Evolutionary conservation across 2,329 filamentous ascomycete species (phyloP), one percentile per base, ranked within the genome.

Genomic region (Xenoacremonium recifei): DNA sequence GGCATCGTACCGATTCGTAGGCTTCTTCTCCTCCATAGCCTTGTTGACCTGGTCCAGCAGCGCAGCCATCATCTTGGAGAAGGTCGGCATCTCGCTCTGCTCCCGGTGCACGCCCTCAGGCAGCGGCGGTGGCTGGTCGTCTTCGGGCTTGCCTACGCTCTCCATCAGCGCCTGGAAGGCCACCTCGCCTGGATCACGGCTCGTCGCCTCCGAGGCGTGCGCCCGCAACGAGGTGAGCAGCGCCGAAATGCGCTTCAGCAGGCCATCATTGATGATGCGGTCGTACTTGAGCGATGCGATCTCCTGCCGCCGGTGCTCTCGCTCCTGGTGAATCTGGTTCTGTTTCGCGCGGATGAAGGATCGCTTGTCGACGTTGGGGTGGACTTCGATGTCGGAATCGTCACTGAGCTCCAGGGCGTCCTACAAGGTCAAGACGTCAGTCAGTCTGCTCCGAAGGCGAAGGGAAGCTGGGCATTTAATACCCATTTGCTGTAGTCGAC

Each of bases 311-410:
- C 93, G 85, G 59, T 95, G 86, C 54, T 84, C 76, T 41, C 93
- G 85, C 64, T 96, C 86, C 61, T 91, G 83, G 67, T 99, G 93
- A 58, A 99, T 99, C 70, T 99, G 91, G 57, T 84, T 86, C 72
- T 97, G 93, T 71, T 99, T 99, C 52, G 93, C 95, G 53, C 92
- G 89, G 66, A 99, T 99, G 69, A 99, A 99, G 47, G 92, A 97
- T 38, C 86, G 82, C 69, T 99, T 99, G 73, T 99, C 93, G 64
- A 99, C 93, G 64, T 99, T 99, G 47, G 93, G 93, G 68, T 99
- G 93, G 38, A 97, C 93, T 71, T 99, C 93, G 58, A 99, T 85
- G 61, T 99, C 93, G 38, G 90, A 96, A 70, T 99, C 93, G 69
- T 99, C 93, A 61, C 89, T 96, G 63, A 99, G 84, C 82, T 99